Percentiles rank a stretch among this genome's conserved stretches.
These are phyloP conservation scores for Thermothelomyces thermophilus DNA, from an alignment of 2,329 filamentous ascomycete species.

Conservation along the genomic window DNA sequence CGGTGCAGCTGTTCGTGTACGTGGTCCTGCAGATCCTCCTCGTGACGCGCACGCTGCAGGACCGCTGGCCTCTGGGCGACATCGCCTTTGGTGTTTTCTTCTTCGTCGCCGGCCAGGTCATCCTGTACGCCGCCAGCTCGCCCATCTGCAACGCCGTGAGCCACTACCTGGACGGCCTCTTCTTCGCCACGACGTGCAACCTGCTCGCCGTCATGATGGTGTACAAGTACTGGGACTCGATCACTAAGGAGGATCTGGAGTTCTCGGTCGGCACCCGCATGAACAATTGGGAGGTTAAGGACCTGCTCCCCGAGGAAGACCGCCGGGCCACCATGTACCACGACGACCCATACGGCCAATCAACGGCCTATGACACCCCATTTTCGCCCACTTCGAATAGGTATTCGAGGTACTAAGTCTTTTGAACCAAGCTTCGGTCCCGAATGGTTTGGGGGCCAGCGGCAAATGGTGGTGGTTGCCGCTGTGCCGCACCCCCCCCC, in stretches of 20 bases:
- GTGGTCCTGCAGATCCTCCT: conserved; percentile 81
- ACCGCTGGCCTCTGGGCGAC: conserved; percentile 91
- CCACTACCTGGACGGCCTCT: conserved; percentile 91
- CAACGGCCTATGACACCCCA: conserved; percentile 46
- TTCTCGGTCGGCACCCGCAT: conserved; percentile 93
- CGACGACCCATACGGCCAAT: conserved; percentile 58
- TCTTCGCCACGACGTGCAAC: conserved; percentile 92
- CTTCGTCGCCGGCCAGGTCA: conserved; percentile 84
- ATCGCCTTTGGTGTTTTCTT: conserved; percentile 87
- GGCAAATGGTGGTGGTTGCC: background rate
- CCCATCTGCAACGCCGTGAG: conserved; percentile 76
- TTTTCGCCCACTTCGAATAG: conserved; percentile 40
- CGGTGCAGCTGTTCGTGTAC: conserved; percentile 78
- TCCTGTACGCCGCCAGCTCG: conserved; percentile 83
- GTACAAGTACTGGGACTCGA: conserved; percentile 99
- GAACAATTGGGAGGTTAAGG: conserved; percentile 98
- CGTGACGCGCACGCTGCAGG: conserved; percentile 82
- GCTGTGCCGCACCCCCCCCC: background rate
- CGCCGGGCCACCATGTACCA: conserved; percentile 65
- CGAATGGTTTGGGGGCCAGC: background rate
- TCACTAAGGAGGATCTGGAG: conserved; percentile 95
- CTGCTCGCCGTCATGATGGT: conserved; percentile 98
- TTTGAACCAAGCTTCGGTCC: background rate
- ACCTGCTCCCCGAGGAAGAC: conserved; percentile 74
- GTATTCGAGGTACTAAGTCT: conserved; percentile 41